Evolutionary conservation across 177 flowering plant genomes (phyloP).

Genomic region (Tripterygium wilfordii): DNA sequence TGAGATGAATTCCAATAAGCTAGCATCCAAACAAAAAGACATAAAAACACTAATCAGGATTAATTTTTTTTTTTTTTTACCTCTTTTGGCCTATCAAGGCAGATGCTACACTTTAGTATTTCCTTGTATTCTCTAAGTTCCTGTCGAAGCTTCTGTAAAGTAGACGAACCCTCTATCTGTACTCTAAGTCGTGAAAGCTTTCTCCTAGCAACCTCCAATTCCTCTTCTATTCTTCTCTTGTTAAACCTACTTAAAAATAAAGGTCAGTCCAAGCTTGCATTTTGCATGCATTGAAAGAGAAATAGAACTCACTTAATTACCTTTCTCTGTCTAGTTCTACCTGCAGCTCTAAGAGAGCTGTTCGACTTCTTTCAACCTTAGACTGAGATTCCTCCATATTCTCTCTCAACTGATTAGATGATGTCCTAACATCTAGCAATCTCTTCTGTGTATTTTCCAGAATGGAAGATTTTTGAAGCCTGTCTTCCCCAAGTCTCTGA

Average conservation of each 20-base stretch:
- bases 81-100: conserved; percentile 92
- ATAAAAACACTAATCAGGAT: too few species aligned
- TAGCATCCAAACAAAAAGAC: too few species aligned
- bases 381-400: conserved; percentile 50
- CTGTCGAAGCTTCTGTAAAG: conserved; percentile 64
- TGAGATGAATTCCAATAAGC: too few species aligned
- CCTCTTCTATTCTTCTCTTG: conserved; percentile 80
- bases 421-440: conserved; percentile 47
- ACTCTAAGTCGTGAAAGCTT: conserved; percentile 52
- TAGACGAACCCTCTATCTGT: conserved; percentile 56
- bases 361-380: conserved; percentile 49
- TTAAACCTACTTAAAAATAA: conserved; percentile 42
- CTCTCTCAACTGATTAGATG: conserved; percentile 48
- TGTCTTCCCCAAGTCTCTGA: conserved; percentile 66
- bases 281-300: neutral
- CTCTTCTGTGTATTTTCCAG: conserved; percentile 53
- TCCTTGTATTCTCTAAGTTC: conserved; percentile 80
- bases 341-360: conserved; percentile 41
- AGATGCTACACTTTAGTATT: conserved; percentile 80
- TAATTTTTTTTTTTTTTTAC: conserved; percentile 43
- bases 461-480: conserved; percentile 33
- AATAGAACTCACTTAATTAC: conserved; percentile 21
- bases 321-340: conserved; percentile 75
- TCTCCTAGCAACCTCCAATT: conserved; percentile 54
- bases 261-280: neutral